phyloP scores from a whole-genome alignment of 768 basidiomycete genomes.

The Xerocomellus chrysenteron region DNA sequence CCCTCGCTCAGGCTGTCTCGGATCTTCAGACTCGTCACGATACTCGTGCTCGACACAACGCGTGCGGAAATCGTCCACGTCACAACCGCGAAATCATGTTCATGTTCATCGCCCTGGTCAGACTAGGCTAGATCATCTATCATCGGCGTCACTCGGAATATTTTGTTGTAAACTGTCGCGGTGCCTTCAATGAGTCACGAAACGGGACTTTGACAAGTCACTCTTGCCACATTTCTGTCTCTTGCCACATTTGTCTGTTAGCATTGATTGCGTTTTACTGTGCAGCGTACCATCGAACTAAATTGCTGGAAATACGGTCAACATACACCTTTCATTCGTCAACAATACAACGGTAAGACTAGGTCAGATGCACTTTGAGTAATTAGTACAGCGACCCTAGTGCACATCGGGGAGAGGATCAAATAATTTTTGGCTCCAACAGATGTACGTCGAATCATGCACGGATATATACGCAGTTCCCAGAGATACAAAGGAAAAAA shows the following conservation, averaged over 20 bases:
- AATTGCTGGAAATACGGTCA: background rate
- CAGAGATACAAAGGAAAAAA: conserved; percentile 18
- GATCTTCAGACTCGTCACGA: too few species aligned
- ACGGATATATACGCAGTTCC: conserved; percentile 26
- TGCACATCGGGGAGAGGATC: background rate
- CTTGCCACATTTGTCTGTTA: too few species aligned
- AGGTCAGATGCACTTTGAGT: conserved; percentile 3
- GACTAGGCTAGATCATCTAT: too few species aligned
- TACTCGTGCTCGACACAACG: background rate
- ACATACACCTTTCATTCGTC: conserved; percentile 12
- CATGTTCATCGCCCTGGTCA: too few species aligned
- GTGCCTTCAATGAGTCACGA: too few species aligned
- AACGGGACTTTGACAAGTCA: too few species aligned
- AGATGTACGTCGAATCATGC: conserved; percentile 12
- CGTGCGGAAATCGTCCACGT: background rate
- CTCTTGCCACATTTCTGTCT: too few species aligned
- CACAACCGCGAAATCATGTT: background rate
- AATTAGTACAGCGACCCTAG: conserved; percentile 7
- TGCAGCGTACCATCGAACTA: background rate
- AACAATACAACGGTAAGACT: conserved; percentile 18
- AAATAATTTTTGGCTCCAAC: conserved; percentile 4
- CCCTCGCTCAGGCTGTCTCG: too few species aligned
- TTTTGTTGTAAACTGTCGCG: too few species aligned
- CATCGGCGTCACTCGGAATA: too few species aligned
- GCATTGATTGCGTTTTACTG: too few species aligned